A percentile compares a stretch with the other conserved stretches of the same genome.
These are phyloP conservation scores for Flaveria trinervia DNA, from an alignment of 129 eudicot species.

Conservation along the genomic window DNA sequence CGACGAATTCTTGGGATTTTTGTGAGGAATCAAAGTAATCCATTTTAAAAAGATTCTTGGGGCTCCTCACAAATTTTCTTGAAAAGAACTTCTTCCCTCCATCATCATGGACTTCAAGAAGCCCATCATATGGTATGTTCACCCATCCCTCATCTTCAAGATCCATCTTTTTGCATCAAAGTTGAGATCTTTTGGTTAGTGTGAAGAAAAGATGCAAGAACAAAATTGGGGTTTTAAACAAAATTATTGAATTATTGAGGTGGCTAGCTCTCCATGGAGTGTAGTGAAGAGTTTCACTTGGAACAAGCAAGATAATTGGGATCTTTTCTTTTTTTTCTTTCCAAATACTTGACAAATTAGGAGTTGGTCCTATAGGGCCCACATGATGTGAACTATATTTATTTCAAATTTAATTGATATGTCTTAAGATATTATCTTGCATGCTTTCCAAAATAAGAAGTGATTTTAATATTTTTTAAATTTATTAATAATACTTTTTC, in stretches of 20 bases:
- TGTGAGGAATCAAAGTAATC: conserved; percentile 53
- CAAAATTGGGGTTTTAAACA: conserved; percentile 29
- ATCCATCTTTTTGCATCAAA: conserved; percentile 48
- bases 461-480: background rate
- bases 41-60: conserved; percentile 43
- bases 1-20: conserved; percentile 52
- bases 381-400: conserved; percentile 34
- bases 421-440: conserved; percentile 21
- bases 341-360: conserved; percentile 44
- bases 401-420: conserved; percentile 33
- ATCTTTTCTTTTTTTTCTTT: conserved; percentile 22
- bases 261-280: conserved; percentile 43
- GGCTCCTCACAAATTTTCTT: conserved; percentile 44
- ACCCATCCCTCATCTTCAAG: conserved; percentile 79
- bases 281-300: conserved; percentile 55
- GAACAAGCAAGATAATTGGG: conserved; percentile 42
- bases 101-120: conserved; percentile 68
- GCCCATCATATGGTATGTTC: conserved; percentile 65
- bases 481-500: background rate
- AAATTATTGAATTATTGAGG: conserved; percentile 40
- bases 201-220: conserved; percentile 34
- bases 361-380: conserved; percentile 42
- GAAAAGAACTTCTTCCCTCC: conserved; percentile 52
- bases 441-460: background rate
- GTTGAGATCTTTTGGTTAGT: conserved; percentile 25